Percentiles rank a stretch among this genome's conserved stretches.
Conservation (phyloP, 768 basidiomycete species). For the Pulveroboletus sp. region DNA sequence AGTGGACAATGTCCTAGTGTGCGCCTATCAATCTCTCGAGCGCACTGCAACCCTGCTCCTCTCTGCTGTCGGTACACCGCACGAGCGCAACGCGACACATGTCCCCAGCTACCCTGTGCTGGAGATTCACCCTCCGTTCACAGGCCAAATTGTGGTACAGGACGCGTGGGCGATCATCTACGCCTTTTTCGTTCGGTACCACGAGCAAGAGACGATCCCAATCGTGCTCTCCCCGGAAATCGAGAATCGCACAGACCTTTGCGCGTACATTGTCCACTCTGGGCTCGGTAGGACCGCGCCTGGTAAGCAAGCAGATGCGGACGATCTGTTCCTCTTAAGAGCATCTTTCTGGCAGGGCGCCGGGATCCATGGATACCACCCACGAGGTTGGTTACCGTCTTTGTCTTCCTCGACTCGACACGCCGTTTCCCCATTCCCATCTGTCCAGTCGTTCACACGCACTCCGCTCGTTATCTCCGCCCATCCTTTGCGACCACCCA, state of each 20-base stretch:
- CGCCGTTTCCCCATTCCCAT: slow-evolving; percentile 32
- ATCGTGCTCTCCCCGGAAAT: slow-evolving; percentile 29
- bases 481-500: slow-evolving; percentile 48
- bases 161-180: slow-evolving; percentile 41
- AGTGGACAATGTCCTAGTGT: slow-evolving; percentile 9
- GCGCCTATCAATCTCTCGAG: slow-evolving; percentile 10
- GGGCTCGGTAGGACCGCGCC: slow-evolving; percentile 30
- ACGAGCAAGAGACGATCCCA: slow-evolving; percentile 40
- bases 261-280: slow-evolving; percentile 34
- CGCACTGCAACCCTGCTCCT: slow-evolving; percentile 9
- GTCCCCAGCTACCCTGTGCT: slow-evolving; percentile 20
- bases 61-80: slow-evolving; percentile 18
- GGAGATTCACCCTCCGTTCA: slow-evolving; percentile 5
- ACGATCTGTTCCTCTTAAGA: slow-evolving; percentile 37
- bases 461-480: slow-evolving; percentile 42
- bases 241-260: slow-evolving; percentile 30
- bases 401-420: slow-evolving; percentile 25
- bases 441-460: slow-evolving; percentile 39
- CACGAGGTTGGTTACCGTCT: slow-evolving; percentile 31
- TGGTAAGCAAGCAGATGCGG: slow-evolving; percentile 3
- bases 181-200: slow-evolving; percentile 37
- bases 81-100: slow-evolving; percentile 16
- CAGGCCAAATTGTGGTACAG: slow-evolving; percentile 18
- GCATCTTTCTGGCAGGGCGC: slow-evolving; percentile 49
- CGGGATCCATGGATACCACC: slow-evolving; percentile 33